Percentiles rank a stretch among this genome's conserved stretches.
Evolutionary conservation across 2,329 filamentous ascomycete genomes (phyloP).

Genomic region (Emergomyces orientalis): DNA sequence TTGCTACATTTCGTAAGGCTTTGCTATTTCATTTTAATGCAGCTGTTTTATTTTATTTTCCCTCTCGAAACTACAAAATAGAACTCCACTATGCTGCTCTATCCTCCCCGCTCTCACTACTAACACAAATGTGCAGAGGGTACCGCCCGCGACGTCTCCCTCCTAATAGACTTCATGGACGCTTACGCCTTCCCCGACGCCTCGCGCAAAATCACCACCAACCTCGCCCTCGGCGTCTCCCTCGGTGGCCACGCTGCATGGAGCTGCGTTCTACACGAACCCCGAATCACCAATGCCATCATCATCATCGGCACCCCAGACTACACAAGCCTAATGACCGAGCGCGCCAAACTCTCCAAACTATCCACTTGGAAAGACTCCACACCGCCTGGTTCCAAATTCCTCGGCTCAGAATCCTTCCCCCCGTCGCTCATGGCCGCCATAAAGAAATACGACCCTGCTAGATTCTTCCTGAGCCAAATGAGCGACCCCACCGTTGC

Average conservation of each 20-base stretch:
- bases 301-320: conserved; percentile 85
- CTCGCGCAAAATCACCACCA: conserved; percentile 44
- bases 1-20: conserved; percentile 57
- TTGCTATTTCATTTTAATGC: background rate
- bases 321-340: conserved; percentile 67
- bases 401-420: conserved; percentile 71
- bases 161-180: conserved; percentile 68
- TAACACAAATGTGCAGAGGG: conserved; percentile 37
- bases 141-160: conserved; percentile 64
- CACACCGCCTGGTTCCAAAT: conserved; percentile 49
- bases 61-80: background rate
- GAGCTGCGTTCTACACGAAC: conserved; percentile 71
- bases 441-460: conserved; percentile 62
- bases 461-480: conserved; percentile 58
- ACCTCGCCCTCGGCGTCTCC: conserved; percentile 73
- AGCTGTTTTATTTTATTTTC: background rate
- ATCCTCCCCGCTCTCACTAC: conserved; percentile 4
- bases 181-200: conserved; percentile 58
- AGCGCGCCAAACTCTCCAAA: conserved; percentile 65
- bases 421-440: conserved; percentile 57
- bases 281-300: conserved; percentile 66
- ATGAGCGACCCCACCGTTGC: conserved; percentile 19
- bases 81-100: background rate
- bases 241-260: conserved; percentile 82
- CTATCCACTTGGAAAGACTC: conserved; percentile 50